These are phyloP conservation scores for Nakaseomyces delphensis DNA, from an alignment of 1,139 yeast genomes.

Conservation along the genomic window DNA sequence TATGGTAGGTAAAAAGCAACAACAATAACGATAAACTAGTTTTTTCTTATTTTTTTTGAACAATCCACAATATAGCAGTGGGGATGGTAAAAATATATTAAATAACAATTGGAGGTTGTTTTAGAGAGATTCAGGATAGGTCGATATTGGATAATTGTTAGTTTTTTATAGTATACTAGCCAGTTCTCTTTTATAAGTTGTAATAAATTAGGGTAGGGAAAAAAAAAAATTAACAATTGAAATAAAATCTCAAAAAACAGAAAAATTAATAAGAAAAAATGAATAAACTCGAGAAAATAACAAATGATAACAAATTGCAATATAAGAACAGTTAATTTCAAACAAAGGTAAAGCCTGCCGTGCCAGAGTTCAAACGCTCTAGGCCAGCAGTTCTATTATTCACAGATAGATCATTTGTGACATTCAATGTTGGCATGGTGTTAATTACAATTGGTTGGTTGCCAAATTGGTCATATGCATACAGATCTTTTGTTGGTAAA, in stretches of 20 bases:
- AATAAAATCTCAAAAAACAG: neutral
- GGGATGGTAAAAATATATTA: too few species aligned
- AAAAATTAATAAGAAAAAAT: neutral
- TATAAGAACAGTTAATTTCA: slow-evolving; percentile 4
- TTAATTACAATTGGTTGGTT: slow-evolving; percentile 10
- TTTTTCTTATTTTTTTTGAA: too few species aligned
- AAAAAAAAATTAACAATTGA: too few species aligned
- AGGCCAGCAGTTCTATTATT: slow-evolving; percentile 14
- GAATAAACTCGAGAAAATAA: neutral
- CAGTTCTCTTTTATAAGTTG: too few species aligned
- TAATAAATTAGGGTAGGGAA: neutral
- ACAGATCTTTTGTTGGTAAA: slow-evolving; percentile 14
- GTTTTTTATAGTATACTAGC: too few species aligned
- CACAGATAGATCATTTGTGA: slow-evolving; percentile 10
- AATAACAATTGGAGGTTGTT: too few species aligned
- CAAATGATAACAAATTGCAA: slow-evolving; percentile 1
- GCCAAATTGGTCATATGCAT: slow-evolving; percentile 5
- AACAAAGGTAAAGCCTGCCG: slow-evolving; percentile 17
- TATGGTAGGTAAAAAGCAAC: too few species aligned
- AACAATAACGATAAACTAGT: too few species aligned
- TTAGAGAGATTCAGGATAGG: too few species aligned
- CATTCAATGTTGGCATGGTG: slow-evolving; percentile 9
- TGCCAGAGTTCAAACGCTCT: slow-evolving; percentile 24
- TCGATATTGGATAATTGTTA: too few species aligned
- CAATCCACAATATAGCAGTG: too few species aligned